These are phyloP conservation scores for Pythium vanterpoolii DNA, from an alignment of 352 stramenopile genomes.

Conservation along the genomic window DNA sequence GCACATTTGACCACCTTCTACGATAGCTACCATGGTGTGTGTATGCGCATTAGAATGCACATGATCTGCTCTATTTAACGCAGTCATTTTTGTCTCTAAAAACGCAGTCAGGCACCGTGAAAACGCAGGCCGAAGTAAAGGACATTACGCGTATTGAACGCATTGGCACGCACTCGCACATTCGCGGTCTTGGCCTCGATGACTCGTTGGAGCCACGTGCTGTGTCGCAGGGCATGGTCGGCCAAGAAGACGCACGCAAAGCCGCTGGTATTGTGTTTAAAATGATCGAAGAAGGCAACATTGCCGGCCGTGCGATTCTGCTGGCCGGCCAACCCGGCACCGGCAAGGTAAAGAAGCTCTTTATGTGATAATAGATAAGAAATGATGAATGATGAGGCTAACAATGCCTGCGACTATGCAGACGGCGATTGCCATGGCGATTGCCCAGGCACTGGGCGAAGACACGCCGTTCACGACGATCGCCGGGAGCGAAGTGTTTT, in stretches of 20 bases:
- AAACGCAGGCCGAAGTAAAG: conserved; percentile 90
- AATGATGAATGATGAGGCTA: neutral
- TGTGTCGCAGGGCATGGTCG: conserved; percentile 96
- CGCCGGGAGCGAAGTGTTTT: conserved; percentile 98
- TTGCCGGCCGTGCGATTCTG: conserved; percentile 95
- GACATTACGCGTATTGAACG: conserved; percentile 98
- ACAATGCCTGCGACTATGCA: conserved; percentile 20
- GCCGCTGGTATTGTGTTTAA: conserved; percentile 95
- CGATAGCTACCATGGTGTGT: conserved; percentile 11
- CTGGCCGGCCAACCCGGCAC: conserved; percentile 96
- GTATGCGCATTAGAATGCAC: neutral
- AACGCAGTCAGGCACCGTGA: conserved; percentile 53
- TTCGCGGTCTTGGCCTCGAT: conserved; percentile 97
- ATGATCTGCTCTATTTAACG: neutral
- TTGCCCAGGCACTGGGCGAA: conserved; percentile 96
- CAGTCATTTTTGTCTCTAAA: neutral
- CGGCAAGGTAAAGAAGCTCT: conserved; percentile 62
- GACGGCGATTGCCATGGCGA: conserved; percentile 98
- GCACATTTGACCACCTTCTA: conserved; percentile 1
- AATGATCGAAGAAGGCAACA: conserved; percentile 99
- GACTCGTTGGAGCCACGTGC: conserved; percentile 94
- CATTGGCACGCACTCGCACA: conserved; percentile 99
- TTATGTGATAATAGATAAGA: neutral
- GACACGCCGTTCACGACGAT: conserved; percentile 99
- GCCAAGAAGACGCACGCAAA: conserved; percentile 92